phyloP scores from a whole-genome alignment of 208 protist genomes.

The Naegleria fowleri region DNA sequence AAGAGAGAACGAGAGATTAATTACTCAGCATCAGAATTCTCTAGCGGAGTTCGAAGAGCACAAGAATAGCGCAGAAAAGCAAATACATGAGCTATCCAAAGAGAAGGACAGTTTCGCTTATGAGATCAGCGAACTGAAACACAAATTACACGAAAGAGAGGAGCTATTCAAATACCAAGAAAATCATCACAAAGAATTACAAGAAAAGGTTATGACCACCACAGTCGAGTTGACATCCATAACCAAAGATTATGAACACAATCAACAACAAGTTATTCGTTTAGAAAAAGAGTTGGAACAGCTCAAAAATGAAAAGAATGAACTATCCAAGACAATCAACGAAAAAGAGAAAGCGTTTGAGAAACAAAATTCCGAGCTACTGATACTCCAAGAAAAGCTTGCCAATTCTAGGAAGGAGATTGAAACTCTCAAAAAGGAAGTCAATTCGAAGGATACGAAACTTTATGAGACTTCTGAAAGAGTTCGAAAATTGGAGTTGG shows the following conservation, averaged over 20 bases:
- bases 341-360: background rate
- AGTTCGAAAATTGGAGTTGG: background rate
- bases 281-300: background rate
- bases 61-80: background rate
- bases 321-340: background rate
- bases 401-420: background rate
- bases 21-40: background rate
- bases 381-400: background rate
- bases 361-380: background rate
- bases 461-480: background rate
- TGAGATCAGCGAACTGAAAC: background rate
- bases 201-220: background rate
- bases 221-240: background rate
- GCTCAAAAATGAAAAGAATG: background rate
- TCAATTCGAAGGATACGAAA: background rate
- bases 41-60: background rate
- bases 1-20: background rate
- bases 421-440: background rate
- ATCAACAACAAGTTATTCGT: background rate
- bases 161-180: background rate
- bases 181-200: background rate
- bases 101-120: background rate
- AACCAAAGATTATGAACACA: background rate
- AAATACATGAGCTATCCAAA: background rate
- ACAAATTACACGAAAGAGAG: background rate